A percentile compares a stretch with the other conserved stretches of the same genome.
These are phyloP conservation scores for Karstenula rhodostoma DNA, from an alignment of 2,329 filamentous ascomycete species.

Conservation along the genomic window DNA sequence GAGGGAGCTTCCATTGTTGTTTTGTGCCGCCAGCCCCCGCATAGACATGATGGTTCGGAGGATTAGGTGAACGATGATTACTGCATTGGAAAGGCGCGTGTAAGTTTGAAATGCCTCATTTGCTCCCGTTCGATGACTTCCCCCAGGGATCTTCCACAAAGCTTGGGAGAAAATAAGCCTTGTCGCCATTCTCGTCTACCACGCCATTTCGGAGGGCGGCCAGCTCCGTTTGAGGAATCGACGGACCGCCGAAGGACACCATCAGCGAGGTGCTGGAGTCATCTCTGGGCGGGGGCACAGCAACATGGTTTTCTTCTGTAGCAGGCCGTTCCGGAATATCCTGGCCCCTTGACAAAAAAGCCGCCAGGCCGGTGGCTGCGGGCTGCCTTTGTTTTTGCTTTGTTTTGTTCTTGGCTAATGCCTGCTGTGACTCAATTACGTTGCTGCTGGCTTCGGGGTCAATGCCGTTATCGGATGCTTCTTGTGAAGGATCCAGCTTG, in stretches of 20 bases:
- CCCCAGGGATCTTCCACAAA: slow-evolving; percentile 79
- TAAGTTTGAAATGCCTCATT: slow-evolving; percentile 9
- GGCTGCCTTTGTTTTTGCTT: slow-evolving; percentile 25
- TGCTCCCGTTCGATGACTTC: slow-evolving; percentile 18
- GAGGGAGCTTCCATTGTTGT: neutral
- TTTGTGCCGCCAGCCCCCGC: neutral
- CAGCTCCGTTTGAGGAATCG: slow-evolving; percentile 40
- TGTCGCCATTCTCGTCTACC: slow-evolving; percentile 64
- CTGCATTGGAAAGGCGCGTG: neutral
- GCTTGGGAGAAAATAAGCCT: slow-evolving; percentile 72
- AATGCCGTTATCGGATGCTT: neutral
- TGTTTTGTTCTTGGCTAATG: slow-evolving; percentile 1
- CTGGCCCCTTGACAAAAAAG: slow-evolving; percentile 42
- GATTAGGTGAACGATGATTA: neutral
- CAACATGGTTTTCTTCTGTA: neutral
- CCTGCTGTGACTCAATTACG: slow-evolving; percentile 9
- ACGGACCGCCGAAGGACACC: slow-evolving; percentile 41
- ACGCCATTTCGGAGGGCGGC: slow-evolving; percentile 51
- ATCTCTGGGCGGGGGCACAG: slow-evolving; percentile 1
- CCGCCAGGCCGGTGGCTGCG: slow-evolving; percentile 37
- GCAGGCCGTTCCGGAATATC: slow-evolving; percentile 31
- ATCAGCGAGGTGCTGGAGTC: slow-evolving; percentile 21
- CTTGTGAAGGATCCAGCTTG: slow-evolving; percentile 3
- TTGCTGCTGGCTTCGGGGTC: slow-evolving; percentile 6
- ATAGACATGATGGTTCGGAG: neutral